These are phyloP conservation scores for Aphanomyces cochlioides DNA, from an alignment of 352 stramenopile species.

Conservation along the genomic window DNA sequence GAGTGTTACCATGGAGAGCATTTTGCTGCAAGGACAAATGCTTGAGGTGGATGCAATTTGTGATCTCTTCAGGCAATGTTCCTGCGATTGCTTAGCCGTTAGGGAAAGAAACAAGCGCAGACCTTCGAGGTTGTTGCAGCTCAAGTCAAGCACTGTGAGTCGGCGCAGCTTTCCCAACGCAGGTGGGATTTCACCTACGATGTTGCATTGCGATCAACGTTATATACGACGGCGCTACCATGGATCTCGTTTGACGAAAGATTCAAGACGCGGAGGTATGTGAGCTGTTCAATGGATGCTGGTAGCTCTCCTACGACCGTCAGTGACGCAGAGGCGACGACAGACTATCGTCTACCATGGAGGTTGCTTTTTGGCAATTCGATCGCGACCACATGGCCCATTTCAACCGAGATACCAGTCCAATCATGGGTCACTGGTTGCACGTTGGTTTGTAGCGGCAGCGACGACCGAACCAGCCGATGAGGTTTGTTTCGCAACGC, in stretches of 20 bases:
- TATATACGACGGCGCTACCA: slow-evolving; percentile 30
- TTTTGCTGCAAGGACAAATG: slow-evolving; percentile 81
- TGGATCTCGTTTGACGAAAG: slow-evolving; percentile 77
- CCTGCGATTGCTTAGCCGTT: slow-evolving; percentile 30
- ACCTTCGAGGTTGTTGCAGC: slow-evolving; percentile 75
- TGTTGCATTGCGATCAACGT: not conserved
- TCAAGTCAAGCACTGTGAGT: slow-evolving; percentile 67
- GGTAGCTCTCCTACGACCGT: slow-evolving; percentile 36
- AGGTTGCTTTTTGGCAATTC: slow-evolving; percentile 8
- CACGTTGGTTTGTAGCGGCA: not conserved
- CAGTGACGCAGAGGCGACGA: not conserved
- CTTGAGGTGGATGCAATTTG: slow-evolving; percentile 57
- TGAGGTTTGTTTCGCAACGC: not conserved
- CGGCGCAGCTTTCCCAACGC: slow-evolving; percentile 48
- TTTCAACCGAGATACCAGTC: slow-evolving; percentile 10
- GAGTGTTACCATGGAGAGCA: slow-evolving; percentile 47
- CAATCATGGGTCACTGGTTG: slow-evolving; percentile 1
- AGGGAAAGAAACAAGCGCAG: not conserved
- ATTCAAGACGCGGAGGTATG: slow-evolving; percentile 65
- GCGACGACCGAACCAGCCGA: not conserved
- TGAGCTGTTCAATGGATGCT: slow-evolving; percentile 48
- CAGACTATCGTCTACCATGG: not conserved
- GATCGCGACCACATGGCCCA: slow-evolving; percentile 17
- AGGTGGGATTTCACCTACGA: slow-evolving; percentile 49
- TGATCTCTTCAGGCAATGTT: slow-evolving; percentile 43